Evolutionary conservation across 176 grass and related monocot genomes (phyloP).

Genomic region (Pontederia paniculata): DNA sequence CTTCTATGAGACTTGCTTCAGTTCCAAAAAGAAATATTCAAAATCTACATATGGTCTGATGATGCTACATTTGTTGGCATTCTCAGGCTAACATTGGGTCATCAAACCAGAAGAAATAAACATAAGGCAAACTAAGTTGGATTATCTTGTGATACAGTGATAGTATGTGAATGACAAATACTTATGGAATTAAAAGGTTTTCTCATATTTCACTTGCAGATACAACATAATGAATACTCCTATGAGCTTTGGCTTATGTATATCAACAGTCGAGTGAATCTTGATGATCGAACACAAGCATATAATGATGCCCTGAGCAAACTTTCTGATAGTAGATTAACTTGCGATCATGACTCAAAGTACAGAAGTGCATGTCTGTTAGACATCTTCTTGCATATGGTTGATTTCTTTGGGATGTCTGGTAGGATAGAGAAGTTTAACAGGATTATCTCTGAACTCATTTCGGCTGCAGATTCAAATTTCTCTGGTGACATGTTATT

Average conservation of each 20-base stretch:
- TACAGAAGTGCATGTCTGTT: slow-evolving; percentile 74
- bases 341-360: slow-evolving; percentile 41
- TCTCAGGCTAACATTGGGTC: too few species aligned
- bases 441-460: slow-evolving; percentile 51
- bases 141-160: too few species aligned
- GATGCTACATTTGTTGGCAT: too few species aligned
- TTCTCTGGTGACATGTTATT: slow-evolving; percentile 64
- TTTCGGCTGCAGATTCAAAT: slow-evolving; percentile 30
- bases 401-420: slow-evolving; percentile 84
- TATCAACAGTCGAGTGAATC: slow-evolving; percentile 87
- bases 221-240: slow-evolving; percentile 72
- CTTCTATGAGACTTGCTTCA: too few species aligned
- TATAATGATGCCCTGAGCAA: slow-evolving; percentile 67
- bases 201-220: slow-evolving; percentile 60
- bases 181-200: neutral
- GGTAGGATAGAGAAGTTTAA: slow-evolving; percentile 48
- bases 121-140: too few species aligned
- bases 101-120: too few species aligned
- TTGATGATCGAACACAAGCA: slow-evolving; percentile 76
- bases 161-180: neutral
- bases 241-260: slow-evolving; percentile 98
- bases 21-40: too few species aligned
- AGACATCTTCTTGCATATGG: slow-evolving; percentile 94
- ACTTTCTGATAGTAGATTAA: slow-evolving; percentile 53
- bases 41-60: too few species aligned